phyloP scores from a whole-genome alignment of 2,329 filamentous ascomycete genomes.

The Pseudohalonectria lignicola region DNA sequence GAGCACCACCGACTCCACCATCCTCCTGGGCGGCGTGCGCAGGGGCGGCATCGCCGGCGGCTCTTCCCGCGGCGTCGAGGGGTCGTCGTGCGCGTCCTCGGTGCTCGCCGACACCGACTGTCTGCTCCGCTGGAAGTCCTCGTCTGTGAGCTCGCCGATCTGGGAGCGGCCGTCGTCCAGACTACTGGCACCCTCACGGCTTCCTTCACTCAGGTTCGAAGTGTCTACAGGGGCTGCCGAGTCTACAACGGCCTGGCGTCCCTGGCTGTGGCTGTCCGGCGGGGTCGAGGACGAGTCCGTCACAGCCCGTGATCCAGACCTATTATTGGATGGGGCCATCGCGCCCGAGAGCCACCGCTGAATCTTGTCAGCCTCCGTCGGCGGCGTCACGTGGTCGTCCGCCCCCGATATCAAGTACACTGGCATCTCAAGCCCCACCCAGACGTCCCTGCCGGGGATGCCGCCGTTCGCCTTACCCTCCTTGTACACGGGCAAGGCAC shows the following conservation, averaged over 20 bases:
- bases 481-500: slow-evolving; percentile 52
- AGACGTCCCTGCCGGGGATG: slow-evolving; percentile 57
- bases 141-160: slow-evolving; percentile 25
- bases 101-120: slow-evolving; percentile 4
- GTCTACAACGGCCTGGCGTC: neutral
- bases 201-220: neutral
- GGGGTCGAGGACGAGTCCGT: neutral
- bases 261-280: neutral
- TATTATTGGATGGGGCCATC: too few species aligned
- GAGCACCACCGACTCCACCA: slow-evolving; percentile 59
- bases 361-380: slow-evolving; percentile 23
- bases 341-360: slow-evolving; percentile 4
- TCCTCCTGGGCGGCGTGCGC: slow-evolving; percentile 33
- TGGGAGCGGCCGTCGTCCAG: neutral
- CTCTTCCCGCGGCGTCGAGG: slow-evolving; percentile 32
- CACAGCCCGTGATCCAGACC: too few species aligned
- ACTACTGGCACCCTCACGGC: too few species aligned
- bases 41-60: slow-evolving; percentile 32
- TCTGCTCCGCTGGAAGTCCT: slow-evolving; percentile 20
- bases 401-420: slow-evolving; percentile 72
- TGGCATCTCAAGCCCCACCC: slow-evolving; percentile 62
- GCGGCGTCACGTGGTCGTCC: slow-evolving; percentile 56
- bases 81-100: slow-evolving; percentile 25
- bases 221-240: slow-evolving; percentile 2
- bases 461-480: slow-evolving; percentile 45